phyloP scores from a whole-genome alignment of 2,329 filamentous ascomycete species.

The Grosmannia serpens region DNA sequence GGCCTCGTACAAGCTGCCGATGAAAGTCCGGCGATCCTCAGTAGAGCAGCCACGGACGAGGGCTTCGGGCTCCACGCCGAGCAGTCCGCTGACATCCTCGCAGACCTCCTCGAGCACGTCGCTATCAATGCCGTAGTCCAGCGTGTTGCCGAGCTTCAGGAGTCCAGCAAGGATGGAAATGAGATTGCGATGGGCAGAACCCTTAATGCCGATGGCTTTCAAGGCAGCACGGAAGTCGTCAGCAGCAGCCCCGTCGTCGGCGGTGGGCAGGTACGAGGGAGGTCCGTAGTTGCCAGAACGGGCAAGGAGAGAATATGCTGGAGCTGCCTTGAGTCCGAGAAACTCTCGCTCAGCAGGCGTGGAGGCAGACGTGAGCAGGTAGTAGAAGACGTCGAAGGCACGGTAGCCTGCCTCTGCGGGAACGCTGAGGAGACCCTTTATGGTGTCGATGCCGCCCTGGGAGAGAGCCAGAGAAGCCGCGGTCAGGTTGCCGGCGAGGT shows the following conservation, averaged over 20 bases:
- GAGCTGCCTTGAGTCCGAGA: slow-evolving; percentile 64
- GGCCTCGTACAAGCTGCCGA: slow-evolving; percentile 83
- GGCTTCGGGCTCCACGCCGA: slow-evolving; percentile 78
- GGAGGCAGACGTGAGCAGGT: slow-evolving; percentile 83
- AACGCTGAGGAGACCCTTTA: slow-evolving; percentile 67
- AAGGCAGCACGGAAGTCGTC: slow-evolving; percentile 84
- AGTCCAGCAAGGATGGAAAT: slow-evolving; percentile 79
- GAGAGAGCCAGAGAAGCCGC: slow-evolving; percentile 68
- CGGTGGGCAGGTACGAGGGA: slow-evolving; percentile 80
- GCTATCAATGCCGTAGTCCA: slow-evolving; percentile 73
- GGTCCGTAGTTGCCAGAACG: slow-evolving; percentile 77
- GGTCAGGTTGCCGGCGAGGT: slow-evolving; percentile 66
- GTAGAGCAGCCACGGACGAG: slow-evolving; percentile 70
- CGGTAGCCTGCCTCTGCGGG: slow-evolving; percentile 71
- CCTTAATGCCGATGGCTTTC: slow-evolving; percentile 90
- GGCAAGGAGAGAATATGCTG: slow-evolving; percentile 66
- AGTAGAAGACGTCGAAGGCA: slow-evolving; percentile 97
- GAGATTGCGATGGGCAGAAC: slow-evolving; percentile 66
- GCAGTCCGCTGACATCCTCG: slow-evolving; percentile 76
- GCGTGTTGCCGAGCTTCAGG: slow-evolving; percentile 81
- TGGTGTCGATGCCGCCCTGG: slow-evolving; percentile 77
- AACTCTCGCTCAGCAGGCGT: slow-evolving; percentile 84
- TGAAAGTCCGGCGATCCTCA: slow-evolving; percentile 69
- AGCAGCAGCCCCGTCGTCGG: slow-evolving; percentile 82
- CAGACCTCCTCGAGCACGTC: slow-evolving; percentile 78